Conservation (phyloP, 352 stramenopile species). For the Phytopythium ostracodes region DNA sequence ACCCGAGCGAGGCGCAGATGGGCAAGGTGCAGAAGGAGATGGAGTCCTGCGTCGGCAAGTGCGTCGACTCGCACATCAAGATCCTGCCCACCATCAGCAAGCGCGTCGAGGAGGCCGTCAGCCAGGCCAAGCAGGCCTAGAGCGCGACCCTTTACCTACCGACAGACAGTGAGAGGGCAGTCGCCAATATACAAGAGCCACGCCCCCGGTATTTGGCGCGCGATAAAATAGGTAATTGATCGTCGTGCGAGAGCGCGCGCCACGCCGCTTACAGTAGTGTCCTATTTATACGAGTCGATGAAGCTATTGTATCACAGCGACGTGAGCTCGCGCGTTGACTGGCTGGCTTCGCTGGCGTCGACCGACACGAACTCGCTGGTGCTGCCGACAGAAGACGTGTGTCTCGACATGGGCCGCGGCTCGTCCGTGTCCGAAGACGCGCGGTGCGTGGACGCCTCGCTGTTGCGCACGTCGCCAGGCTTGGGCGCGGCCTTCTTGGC, state of each 20-base stretch:
- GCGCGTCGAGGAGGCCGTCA: slow-evolving; percentile 66
- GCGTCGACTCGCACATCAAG: slow-evolving; percentile 74
- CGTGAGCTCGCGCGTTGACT: slow-evolving; percentile 16
- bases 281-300: neutral
- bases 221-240: slow-evolving; percentile 11
- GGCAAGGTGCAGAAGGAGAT: slow-evolving; percentile 67
- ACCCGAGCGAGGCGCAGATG: slow-evolving; percentile 70
- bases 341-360: slow-evolving; percentile 5
- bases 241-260: neutral
- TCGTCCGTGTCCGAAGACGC: slow-evolving; percentile 9
- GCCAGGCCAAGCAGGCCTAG: slow-evolving; percentile 63
- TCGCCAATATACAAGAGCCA: too few relatives aligned
- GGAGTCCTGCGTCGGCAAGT: slow-evolving; percentile 61
- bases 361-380: slow-evolving; percentile 31
- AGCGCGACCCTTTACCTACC: neutral
- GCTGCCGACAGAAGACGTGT: slow-evolving; percentile 37
- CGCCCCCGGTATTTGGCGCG: neutral
- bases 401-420: slow-evolving; percentile 12
- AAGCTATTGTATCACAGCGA: slow-evolving; percentile 10
- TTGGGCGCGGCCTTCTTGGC: slow-evolving; percentile 31
- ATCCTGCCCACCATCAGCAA: slow-evolving; percentile 71
- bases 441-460: slow-evolving; percentile 13
- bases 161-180: neutral
- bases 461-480: slow-evolving; percentile 12
- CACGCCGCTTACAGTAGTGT: neutral